These are phyloP conservation scores for Solanum ahanhuiri DNA, from an alignment of 257 asterid genomes.

Conservation along the genomic window DNA sequence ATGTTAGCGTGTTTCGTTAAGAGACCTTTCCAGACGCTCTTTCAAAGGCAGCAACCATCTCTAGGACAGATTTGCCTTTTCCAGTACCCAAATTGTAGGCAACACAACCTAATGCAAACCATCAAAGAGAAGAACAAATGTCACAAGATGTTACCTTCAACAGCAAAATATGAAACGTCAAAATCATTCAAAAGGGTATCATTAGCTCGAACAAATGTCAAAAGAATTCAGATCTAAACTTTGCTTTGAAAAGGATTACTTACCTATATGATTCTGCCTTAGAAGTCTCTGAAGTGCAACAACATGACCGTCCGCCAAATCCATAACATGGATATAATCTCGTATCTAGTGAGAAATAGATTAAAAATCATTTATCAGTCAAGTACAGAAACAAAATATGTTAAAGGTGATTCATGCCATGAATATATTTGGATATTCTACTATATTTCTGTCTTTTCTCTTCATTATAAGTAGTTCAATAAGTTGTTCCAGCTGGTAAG, in stretches of 20 bases:
- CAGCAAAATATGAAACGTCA: neutral
- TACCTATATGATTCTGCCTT: slow-evolving; percentile 48
- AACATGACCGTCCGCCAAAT: slow-evolving; percentile 94
- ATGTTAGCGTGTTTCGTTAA: neutral
- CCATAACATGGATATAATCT: slow-evolving; percentile 98
- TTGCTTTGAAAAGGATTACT: neutral
- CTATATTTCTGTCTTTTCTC: neutral
- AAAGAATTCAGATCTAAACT: neutral
- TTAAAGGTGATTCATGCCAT: neutral
- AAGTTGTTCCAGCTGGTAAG: neutral
- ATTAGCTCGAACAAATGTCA: neutral
- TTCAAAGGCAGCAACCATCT: slow-evolving; percentile 84
- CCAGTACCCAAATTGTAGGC: slow-evolving; percentile 95
- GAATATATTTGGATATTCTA: neutral
- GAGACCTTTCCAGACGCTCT: slow-evolving; percentile 75
- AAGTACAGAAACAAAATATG: neutral
- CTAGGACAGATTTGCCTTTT: slow-evolving; percentile 82
- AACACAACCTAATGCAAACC: slow-evolving; percentile 50
- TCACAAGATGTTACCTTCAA: neutral
- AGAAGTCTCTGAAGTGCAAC: slow-evolving; percentile 77
- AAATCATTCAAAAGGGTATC: neutral
- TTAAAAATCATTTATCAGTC: neutral
- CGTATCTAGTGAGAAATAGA: slow-evolving; percentile 40
- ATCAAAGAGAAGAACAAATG: neutral
- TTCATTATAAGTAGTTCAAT: neutral